Evolutionary conservation across 169 alveolate genomes (phyloP).

Genomic region (Cystoisospora suis): DNA sequence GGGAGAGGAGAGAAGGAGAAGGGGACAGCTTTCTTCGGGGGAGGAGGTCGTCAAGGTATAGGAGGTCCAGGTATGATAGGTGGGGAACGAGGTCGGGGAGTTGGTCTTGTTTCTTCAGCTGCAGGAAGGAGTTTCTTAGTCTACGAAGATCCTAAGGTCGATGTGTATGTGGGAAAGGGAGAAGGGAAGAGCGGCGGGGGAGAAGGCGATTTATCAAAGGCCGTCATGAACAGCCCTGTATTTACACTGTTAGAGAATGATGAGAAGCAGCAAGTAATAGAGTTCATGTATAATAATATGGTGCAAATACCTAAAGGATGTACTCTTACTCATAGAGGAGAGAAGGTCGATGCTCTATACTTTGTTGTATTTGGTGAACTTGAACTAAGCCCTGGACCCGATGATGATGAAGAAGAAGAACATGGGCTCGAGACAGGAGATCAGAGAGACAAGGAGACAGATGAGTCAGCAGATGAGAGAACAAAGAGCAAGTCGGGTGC

Average conservation of each 20-base stretch:
- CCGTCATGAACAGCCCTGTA: conserved; percentile 50
- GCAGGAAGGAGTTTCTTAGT: too few species aligned
- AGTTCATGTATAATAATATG: conserved; percentile 31
- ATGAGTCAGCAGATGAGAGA: background rate
- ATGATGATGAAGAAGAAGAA: too few species aligned
- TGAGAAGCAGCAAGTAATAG: conserved; percentile 42
- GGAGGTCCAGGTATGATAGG: too few species aligned
- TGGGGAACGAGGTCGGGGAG: background rate
- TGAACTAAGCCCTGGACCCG: too few species aligned
- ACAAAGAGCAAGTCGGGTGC: background rate
- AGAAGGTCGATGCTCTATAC: conserved; percentile 52
- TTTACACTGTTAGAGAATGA: conserved; percentile 48
- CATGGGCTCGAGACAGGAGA: background rate
- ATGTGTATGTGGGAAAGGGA: too few species aligned
- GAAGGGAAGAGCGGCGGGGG: background rate
- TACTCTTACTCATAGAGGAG: conserved; percentile 39
- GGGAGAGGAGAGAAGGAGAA: background rate
- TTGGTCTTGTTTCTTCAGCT: too few species aligned
- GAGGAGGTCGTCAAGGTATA: background rate
- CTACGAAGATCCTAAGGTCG: background rate
- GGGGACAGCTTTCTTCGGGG: background rate
- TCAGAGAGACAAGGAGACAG: background rate
- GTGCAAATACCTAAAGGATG: conserved; percentile 46
- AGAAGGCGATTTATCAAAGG: conserved; percentile 34
- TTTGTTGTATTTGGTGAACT: conserved; percentile 43